Evolutionary conservation across 805 yeast genomes (phyloP).

Genomic region (Myxozyma kluyveri): DNA sequence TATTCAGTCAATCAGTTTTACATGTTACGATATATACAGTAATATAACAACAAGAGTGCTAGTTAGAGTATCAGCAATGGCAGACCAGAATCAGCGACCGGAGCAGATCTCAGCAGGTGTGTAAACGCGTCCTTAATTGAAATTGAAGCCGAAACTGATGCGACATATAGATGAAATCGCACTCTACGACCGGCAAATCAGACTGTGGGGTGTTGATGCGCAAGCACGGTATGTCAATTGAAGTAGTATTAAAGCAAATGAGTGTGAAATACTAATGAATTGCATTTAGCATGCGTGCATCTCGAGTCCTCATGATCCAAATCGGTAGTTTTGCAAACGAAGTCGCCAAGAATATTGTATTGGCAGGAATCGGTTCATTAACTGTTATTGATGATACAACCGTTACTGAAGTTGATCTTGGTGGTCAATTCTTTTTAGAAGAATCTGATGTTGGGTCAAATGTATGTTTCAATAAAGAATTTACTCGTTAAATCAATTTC

Average conservation of each 20-base stretch:
- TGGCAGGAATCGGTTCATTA: slow-evolving; percentile 82
- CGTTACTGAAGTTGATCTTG: slow-evolving; percentile 61
- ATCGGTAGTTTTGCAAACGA: slow-evolving; percentile 79
- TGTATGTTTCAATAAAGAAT: slow-evolving; percentile 6
- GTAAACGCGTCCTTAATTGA: neutral
- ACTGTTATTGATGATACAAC: slow-evolving; percentile 61
- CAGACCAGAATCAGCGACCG: too few relatives aligned
- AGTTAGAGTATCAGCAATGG: too few relatives aligned
- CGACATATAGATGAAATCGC: slow-evolving; percentile 73
- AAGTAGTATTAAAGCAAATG: neutral
- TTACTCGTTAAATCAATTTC: neutral
- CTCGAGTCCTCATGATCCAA: slow-evolving; percentile 67
- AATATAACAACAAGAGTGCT: too few relatives aligned
- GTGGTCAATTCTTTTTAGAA: slow-evolving; percentile 70
- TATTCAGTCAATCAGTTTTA: too few relatives aligned
- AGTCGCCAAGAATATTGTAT: slow-evolving; percentile 73
- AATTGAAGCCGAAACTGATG: neutral
- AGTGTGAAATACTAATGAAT: neutral
- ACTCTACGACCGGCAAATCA: slow-evolving; percentile 87
- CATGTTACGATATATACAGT: too few relatives aligned
- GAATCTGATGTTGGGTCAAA: slow-evolving; percentile 53
- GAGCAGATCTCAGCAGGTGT: slow-evolving; percentile 22
- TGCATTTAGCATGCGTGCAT: slow-evolving; percentile 54
- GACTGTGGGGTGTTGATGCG: slow-evolving; percentile 95
- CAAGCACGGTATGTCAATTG: slow-evolving; percentile 50